Evolutionary conservation across 805 yeast genomes (phyloP), one percentile per base, ranked within the genome.

Genomic region (Blastobotrys parvus): DNA sequence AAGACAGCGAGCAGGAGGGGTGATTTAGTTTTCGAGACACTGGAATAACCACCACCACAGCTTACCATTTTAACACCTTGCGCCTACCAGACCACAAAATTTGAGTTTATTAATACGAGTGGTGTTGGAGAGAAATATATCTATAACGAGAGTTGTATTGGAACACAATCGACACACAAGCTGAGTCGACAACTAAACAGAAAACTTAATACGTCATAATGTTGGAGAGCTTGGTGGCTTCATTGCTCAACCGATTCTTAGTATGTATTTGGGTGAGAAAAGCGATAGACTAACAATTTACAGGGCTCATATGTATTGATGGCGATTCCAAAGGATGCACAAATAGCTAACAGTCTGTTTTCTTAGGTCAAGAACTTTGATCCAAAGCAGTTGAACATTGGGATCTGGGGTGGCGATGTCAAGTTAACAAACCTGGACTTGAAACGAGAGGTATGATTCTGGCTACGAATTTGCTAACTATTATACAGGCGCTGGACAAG

Each of bases 351-450:
- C 42, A 36, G 34, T 20, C 44, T n/a, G 27, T 18, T 5, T 16
- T 36, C 23, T 3, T 27, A 50, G 54, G 55, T 52, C 39, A 95
- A 94, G 64, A 85, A 94, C 63, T 92, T 92, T 62, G 98, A 92
- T 65, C 88, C 97, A 15, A 85, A 84, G 52, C 96, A 92, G 58
- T 68, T 92, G 56, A 89, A 92, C 54, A 89, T 92, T 43, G 98
- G 97, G 3, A 88, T 92, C 27, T 89, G 97, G 95, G 78, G 88
- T 55, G 99, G 99, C 30, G 97, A 92, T 68, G 97, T 89, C 23
- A 85, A 85, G 59, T 69, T 92, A 43, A 73, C 72, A 48, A 80
- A 89, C 59, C 72, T 94, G 48, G 74, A 80, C 45, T 68, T 92
- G 46, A 87, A 85, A 63, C 82, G 83, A 48, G 97, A 89, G 59